These are phyloP conservation scores for Aureobasidium vineae DNA, from an alignment of 2,329 filamentous ascomycete species.

Conservation along the genomic window DNA sequence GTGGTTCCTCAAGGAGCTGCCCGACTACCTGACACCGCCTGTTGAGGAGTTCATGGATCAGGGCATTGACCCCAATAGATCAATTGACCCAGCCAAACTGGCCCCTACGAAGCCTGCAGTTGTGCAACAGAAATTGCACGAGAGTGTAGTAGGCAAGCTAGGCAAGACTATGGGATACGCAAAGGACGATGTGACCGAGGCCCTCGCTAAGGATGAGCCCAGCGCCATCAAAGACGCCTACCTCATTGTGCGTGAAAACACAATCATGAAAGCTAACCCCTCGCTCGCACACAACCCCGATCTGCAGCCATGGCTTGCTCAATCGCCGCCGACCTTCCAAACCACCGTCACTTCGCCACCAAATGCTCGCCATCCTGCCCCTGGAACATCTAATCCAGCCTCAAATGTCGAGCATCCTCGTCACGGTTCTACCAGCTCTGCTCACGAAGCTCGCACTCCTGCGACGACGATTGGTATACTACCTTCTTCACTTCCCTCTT, in stretches of 20 bases:
- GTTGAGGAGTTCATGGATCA: constrained; percentile 92
- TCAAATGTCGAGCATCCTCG: constrained; percentile 42
- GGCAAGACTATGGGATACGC: constrained; percentile 98
- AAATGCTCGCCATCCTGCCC: constrained; percentile 31
- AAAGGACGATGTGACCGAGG: constrained; percentile 91
- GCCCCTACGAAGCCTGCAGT: constrained; percentile 74
- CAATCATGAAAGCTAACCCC: constrained; percentile 89
- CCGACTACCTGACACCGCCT: constrained; percentile 80
- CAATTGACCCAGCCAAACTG: constrained; percentile 79
- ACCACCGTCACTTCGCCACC: constrained; percentile 38
- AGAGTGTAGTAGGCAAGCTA: constrained; percentile 90
- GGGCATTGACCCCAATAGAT: constrained; percentile 88
- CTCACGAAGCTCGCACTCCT: constrained; percentile 44
- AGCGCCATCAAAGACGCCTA: constrained; percentile 99
- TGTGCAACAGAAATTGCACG: constrained; percentile 84
- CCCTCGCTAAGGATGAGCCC: constrained; percentile 84
- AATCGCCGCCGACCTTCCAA: constrained; percentile 55
- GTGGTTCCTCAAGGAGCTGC: constrained; percentile 88
- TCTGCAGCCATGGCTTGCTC: constrained; percentile 55
- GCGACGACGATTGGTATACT: constrained; percentile 85
- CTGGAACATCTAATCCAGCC: constrained; percentile 27
- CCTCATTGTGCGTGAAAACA: constrained; percentile 95
- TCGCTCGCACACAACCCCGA: constrained; percentile 54
- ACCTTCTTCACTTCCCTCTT: constrained; percentile 84
- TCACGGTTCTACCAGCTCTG: constrained; percentile 46